These are phyloP conservation scores for Globisporangium splendens DNA, from an alignment of 352 stramenopile species.

Conservation along the genomic window DNA sequence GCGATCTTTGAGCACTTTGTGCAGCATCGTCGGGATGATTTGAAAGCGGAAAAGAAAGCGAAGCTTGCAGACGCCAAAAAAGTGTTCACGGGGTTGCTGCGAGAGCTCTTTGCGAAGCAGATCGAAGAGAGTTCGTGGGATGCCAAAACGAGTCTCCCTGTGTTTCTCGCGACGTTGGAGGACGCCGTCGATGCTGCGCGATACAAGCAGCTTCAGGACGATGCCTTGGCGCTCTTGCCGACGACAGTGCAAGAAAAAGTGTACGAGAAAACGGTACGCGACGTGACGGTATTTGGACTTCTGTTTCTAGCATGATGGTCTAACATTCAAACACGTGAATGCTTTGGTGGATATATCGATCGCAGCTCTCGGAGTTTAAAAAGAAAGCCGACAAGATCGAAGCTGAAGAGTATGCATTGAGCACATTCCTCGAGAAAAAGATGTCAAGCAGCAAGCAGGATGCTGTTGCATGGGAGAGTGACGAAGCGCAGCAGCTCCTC, in stretches of 20 bases:
- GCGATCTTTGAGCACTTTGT: constrained; percentile 82
- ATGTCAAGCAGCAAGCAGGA: constrained; percentile 10
- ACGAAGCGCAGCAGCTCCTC: constrained; percentile 7
- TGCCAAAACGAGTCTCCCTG: constrained; percentile 39
- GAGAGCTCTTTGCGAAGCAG: constrained; percentile 36
- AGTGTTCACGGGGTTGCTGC: constrained; percentile 37
- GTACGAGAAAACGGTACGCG: constrained; percentile 34
- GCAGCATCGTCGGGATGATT: constrained; percentile 60
- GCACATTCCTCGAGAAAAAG: constrained; percentile 25
- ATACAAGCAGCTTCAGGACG: constrained; percentile 34
- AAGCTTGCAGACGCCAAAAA: constrained; percentile 68
- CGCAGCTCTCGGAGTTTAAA: constrained; percentile 30
- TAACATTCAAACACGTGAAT: neutral
- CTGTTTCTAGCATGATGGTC: neutral
- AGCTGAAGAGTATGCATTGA: constrained; percentile 23
- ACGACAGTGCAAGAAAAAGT: constrained; percentile 53
- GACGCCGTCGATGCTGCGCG: constrained; percentile 23
- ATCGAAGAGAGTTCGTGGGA: constrained; percentile 32
- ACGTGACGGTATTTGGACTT: too few relatives aligned
- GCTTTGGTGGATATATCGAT: neutral
- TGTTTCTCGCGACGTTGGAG: constrained; percentile 58
- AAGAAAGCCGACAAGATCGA: constrained; percentile 9
- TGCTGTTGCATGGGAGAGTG: constrained; percentile 11
- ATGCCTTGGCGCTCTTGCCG: constrained; percentile 33
- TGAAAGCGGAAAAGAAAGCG: constrained; percentile 74